Evolutionary conservation across 805 yeast genomes (phyloP).

Genomic region (Suhomyces xylopsoci): DNA sequence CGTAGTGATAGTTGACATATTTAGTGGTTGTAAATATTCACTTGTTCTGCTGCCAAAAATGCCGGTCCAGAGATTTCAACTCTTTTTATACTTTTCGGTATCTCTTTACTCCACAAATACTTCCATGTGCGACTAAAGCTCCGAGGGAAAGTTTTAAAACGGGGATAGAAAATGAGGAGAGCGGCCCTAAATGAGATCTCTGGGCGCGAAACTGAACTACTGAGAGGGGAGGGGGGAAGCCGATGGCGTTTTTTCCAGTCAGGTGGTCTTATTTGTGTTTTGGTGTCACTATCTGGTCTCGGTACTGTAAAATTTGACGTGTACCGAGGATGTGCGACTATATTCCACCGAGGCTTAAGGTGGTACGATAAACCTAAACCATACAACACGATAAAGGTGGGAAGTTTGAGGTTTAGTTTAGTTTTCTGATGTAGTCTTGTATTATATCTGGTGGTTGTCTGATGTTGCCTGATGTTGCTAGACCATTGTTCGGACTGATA

Average conservation of each 20-base stretch:
- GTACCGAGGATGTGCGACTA: neutral
- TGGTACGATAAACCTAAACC: neutral
- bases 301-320: neutral
- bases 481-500: neutral
- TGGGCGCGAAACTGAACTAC: neutral
- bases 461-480: neutral
- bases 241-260: neutral
- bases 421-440: neutral
- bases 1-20: neutral
- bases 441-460: neutral
- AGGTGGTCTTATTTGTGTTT: neutral
- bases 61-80: neutral
- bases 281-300: neutral
- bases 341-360: neutral
- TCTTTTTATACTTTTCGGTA: neutral
- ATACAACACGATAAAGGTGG: too few species aligned
- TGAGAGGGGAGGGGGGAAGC: neutral
- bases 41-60: neutral
- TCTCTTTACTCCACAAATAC: neutral
- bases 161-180: neutral
- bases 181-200: neutral
- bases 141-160: neutral
- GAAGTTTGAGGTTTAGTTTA: neutral
- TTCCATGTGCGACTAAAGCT: slow-evolving; percentile 1
- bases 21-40: neutral